Percentiles rank a stretch among this genome's conserved stretches.
Conservation (phyloP, 345 rosid species). For the Mercurialis annua region DNA sequence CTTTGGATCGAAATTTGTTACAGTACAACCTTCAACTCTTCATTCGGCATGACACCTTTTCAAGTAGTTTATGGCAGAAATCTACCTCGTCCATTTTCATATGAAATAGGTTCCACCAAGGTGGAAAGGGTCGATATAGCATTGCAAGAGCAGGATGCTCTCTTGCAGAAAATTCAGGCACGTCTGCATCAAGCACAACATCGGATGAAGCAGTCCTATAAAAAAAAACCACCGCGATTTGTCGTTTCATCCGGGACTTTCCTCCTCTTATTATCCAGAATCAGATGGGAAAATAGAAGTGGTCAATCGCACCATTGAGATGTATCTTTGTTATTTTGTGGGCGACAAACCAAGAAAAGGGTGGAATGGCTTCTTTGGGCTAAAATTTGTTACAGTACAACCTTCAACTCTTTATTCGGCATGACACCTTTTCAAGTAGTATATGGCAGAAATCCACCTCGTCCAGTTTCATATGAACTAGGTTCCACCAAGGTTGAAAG, state of each 20-base stretch:
- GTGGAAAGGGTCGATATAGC: too few relatives aligned
- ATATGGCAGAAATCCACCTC: neutral
- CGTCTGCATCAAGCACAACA: too few relatives aligned
- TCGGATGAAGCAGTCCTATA: too few relatives aligned
- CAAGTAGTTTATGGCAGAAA: neutral
- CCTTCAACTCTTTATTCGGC: neutral
- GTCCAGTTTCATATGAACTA: neutral
- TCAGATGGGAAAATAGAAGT: neutral
- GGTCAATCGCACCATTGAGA: neutral
- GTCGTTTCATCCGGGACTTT: too few relatives aligned
- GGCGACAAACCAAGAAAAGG: neutral
- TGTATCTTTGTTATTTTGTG: neutral
- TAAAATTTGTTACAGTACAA: neutral
- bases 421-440: neutral
- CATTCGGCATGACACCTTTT: neutral
- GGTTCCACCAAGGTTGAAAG: neutral
- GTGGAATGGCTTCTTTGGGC: neutral
- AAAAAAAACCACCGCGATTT: too few relatives aligned
- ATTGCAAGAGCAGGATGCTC: too few relatives aligned
- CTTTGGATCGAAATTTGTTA: neutral
- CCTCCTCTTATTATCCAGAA: neutral
- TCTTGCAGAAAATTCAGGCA: too few relatives aligned
- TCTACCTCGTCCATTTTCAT: neutral
- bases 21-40: neutral
- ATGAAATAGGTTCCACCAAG: neutral